A percentile compares a stretch with the other conserved stretches of the same genome.
These are phyloP conservation scores for Leccinum broughii DNA, from an alignment of 768 basidiomycete species.

Conservation along the genomic window DNA sequence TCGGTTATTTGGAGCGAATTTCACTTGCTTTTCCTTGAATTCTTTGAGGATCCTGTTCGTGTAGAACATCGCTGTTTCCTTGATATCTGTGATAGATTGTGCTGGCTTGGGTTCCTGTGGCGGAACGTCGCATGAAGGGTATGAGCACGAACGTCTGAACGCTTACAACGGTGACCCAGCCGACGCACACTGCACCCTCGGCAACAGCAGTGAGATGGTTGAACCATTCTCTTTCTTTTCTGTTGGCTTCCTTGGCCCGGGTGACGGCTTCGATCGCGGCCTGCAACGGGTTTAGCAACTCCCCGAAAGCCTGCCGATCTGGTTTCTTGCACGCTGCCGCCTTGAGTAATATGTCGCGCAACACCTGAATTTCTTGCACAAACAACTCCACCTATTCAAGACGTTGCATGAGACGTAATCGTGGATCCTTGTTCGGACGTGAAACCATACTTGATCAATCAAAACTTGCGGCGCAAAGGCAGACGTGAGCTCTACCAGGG, in stretches of 20 bases:
- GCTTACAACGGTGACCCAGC: conserved; percentile 86
- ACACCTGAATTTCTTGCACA: conserved; percentile 61
- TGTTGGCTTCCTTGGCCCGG: conserved; percentile 79
- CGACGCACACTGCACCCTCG: conserved; percentile 78
- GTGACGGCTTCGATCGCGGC: conserved; percentile 71
- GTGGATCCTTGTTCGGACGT: not conserved
- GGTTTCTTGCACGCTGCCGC: conserved; percentile 82
- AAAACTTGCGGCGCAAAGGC: conserved; percentile 68
- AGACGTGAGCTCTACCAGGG: conserved; percentile 71
- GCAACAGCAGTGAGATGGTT: conserved; percentile 79
- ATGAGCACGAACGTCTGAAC: not conserved
- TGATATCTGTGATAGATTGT: conserved; percentile 76
- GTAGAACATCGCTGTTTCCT: conserved; percentile 86
- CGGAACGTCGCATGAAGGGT: not conserved
- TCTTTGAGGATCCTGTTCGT: conserved; percentile 89
- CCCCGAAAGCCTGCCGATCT: conserved; percentile 53
- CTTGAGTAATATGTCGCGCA: conserved; percentile 67
- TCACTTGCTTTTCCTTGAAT: conserved; percentile 83
- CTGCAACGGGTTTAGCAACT: conserved; percentile 67
- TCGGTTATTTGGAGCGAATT: not conserved
- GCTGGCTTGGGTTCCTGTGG: conserved; percentile 73
- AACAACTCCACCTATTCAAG: conserved; percentile 62
- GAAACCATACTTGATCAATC: conserved; percentile 68
- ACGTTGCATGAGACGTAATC: conserved; percentile 5
- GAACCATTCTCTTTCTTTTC: conserved; percentile 80